Percentiles rank a stretch among this genome's conserved stretches.
Evolutionary conservation across 352 stramenopile species (phyloP).

Genomic region (Halophytophthora batemanensis): DNA sequence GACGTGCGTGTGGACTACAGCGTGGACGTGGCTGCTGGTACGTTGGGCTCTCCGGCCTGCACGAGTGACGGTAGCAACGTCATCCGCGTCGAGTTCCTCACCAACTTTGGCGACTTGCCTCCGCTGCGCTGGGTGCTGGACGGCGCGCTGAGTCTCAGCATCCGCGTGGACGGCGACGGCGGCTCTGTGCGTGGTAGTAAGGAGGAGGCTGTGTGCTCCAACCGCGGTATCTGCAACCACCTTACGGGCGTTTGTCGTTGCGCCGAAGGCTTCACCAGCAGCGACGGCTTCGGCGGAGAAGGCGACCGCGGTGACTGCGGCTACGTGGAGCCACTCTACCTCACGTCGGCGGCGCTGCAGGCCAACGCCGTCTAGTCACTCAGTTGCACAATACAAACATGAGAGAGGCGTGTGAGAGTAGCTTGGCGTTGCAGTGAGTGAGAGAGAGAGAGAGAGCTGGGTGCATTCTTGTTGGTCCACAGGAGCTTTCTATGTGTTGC

Average conservation of each 20-base stretch:
- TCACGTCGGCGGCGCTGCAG: constrained; percentile 63
- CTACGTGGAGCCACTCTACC: constrained; percentile 70
- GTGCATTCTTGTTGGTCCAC: too few relatives aligned
- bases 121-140: constrained; percentile 64
- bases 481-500: too few relatives aligned
- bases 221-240: constrained; percentile 51
- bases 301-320: constrained; percentile 91
- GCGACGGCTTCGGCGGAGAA: constrained; percentile 72
- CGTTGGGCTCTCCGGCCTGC: constrained; percentile 30
- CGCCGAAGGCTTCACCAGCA: constrained; percentile 73
- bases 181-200: constrained; percentile 58
- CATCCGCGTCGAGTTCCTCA: constrained; percentile 66
- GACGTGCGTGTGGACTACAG: constrained; percentile 51
- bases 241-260: constrained; percentile 59
- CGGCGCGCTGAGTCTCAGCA: constrained; percentile 46
- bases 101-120: constrained; percentile 62
- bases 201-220: constrained; percentile 60
- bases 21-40: constrained; percentile 15
- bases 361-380: constrained; percentile 57
- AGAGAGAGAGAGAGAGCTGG: too few relatives aligned
- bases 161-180: constrained; percentile 42
- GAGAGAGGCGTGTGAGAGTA: too few relatives aligned
- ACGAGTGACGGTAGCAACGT: constrained; percentile 42
- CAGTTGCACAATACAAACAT: too few relatives aligned
- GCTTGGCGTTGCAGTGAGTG: too few relatives aligned